These are phyloP conservation scores for Themeda triandra DNA, from an alignment of 176 grass and related monocot genomes.

Conservation along the genomic window DNA sequence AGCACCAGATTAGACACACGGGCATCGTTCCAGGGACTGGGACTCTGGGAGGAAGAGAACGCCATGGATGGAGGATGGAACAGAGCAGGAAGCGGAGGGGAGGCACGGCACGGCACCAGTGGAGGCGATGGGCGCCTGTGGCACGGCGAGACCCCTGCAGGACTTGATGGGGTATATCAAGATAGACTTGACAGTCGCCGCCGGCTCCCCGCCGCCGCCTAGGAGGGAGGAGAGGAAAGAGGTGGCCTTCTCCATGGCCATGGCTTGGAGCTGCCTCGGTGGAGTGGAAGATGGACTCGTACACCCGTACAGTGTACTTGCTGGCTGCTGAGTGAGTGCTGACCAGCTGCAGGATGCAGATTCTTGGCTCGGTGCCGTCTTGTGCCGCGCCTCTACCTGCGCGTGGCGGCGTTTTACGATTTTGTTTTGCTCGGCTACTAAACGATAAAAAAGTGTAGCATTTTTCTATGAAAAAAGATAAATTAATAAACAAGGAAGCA, in stretches of 20 bases:
- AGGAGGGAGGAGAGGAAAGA: conserved; percentile 64
- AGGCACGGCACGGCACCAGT: conserved; percentile 36
- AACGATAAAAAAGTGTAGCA: no score
- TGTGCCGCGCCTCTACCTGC: no score
- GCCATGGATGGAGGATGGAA: neutral
- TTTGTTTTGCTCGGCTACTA: no score
- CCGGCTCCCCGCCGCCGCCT: conserved; percentile 37
- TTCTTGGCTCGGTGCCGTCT: no score
- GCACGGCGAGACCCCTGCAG: conserved; percentile 63
- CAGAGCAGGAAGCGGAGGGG: neutral
- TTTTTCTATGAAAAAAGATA: no score
- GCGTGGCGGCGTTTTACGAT: no score
- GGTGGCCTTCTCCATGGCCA: conserved; percentile 58
- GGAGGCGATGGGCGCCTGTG: conserved; percentile 61
- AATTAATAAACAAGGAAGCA: no score
- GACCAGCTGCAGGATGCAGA: neutral
- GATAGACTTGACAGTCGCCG: conserved; percentile 61
- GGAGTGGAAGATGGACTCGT: neutral
- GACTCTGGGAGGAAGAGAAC: neutral
- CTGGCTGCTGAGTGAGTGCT: neutral
- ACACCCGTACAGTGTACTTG: neutral
- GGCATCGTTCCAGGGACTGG: neutral
- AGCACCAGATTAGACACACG: neutral
- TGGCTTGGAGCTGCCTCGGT: neutral
- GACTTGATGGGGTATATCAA: conserved; percentile 88